Conservation (phyloP, 1,284 basidiomycete genomes). For the Ganoderma sp. region DNA sequence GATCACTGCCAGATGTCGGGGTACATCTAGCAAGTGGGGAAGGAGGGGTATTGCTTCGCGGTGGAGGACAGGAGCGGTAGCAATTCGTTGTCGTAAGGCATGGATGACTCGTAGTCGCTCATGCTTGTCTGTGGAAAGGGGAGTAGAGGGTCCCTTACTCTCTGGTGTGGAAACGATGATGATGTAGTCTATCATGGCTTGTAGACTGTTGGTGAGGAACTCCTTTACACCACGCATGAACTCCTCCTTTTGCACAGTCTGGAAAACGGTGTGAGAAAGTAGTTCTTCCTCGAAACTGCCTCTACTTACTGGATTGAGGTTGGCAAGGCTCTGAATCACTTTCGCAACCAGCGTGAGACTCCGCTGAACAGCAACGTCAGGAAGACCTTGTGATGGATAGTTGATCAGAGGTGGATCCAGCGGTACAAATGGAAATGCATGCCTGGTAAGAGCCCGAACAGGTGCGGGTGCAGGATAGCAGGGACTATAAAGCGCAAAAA, state of each 20-base stretch:
- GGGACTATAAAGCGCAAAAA: slow-evolving; percentile 87
- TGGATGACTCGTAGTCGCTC: slow-evolving; percentile 60
- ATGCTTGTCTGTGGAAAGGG: slow-evolving; percentile 49
- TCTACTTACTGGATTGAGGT: slow-evolving; percentile 70
- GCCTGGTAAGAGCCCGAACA: slow-evolving; percentile 79
- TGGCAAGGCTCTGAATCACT: slow-evolving; percentile 80
- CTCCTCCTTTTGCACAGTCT: slow-evolving; percentile 73
- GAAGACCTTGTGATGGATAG: slow-evolving; percentile 56
- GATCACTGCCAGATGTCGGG: slow-evolving; percentile 73
- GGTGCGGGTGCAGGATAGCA: slow-evolving; percentile 78
- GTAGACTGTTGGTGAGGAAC: slow-evolving; percentile 63
- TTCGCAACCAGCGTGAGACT: slow-evolving; percentile 81
- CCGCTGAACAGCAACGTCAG: slow-evolving; percentile 66
- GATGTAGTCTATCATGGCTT: slow-evolving; percentile 79
- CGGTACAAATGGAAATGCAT: slow-evolving; percentile 27
- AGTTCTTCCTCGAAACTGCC: neutral
- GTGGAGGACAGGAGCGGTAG: slow-evolving; percentile 59
- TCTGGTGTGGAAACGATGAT: slow-evolving; percentile 66
- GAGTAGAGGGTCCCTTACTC: slow-evolving; percentile 34
- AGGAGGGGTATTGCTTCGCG: slow-evolving; percentile 72
- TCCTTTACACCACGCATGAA: slow-evolving; percentile 74
- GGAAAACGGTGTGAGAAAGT: neutral
- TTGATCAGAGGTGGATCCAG: neutral
- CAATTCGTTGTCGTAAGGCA: slow-evolving; percentile 58
- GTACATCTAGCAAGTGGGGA: slow-evolving; percentile 73